Conservation (phyloP, 2,329 filamentous ascomycete species). For the Phaeosphaeria sp. region DNA sequence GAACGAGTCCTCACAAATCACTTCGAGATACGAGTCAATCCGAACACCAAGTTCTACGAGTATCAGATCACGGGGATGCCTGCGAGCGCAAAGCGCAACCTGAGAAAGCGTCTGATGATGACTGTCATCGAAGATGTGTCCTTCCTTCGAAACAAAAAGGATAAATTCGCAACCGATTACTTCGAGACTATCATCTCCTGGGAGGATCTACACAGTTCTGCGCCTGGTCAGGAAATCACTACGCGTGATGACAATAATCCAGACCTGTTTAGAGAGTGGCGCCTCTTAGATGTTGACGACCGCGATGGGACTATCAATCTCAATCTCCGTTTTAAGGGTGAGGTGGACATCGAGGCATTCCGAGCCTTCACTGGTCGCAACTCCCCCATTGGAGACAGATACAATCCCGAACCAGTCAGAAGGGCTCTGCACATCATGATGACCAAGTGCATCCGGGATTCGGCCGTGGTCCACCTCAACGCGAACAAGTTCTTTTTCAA, state of each 20-base stretch:
- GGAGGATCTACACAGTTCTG: background rate
- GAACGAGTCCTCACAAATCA: background rate
- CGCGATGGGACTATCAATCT: background rate
- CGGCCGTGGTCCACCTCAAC: background rate
- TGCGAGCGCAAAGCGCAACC: background rate
- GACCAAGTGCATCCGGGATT: background rate
- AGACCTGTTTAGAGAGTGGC: background rate
- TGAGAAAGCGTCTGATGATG: background rate
- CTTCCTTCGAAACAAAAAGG: background rate
- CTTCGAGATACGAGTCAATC: background rate
- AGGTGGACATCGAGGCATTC: background rate
- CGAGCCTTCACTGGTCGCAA: background rate
- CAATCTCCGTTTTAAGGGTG: background rate
- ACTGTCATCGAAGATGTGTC: background rate
- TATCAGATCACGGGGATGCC: background rate
- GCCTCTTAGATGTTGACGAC: background rate
- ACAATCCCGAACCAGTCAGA: background rate
- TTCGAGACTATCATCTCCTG: constrained; percentile 5
- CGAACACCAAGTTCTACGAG: background rate
- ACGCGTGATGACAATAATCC: too few species aligned
- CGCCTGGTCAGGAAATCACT: background rate
- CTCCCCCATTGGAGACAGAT: background rate
- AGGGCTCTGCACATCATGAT: constrained; percentile 1
- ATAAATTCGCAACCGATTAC: background rate
- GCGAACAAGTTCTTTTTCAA: background rate